Evolutionary conservation across 768 basidiomycete species (phyloP).

Genomic region (Lentinus brumalis): DNA sequence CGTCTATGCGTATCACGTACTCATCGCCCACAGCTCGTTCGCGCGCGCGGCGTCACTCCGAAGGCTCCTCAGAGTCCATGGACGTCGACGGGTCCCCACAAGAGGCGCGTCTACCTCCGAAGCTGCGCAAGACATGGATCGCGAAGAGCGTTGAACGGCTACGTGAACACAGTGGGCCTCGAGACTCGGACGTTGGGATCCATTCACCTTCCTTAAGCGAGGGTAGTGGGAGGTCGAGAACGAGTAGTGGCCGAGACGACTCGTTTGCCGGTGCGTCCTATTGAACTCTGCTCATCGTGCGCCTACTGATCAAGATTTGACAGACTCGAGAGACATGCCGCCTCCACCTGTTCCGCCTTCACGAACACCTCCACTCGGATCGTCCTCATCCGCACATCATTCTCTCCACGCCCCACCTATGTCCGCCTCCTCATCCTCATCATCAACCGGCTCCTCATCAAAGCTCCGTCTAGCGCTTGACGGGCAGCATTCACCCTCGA

Average conservation of each 20-base stretch:
- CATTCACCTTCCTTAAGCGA: background rate
- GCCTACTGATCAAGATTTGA: background rate
- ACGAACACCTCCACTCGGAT: slow-evolving; percentile 40
- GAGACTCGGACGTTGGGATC: background rate
- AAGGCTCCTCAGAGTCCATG: slow-evolving; percentile 3
- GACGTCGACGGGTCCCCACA: slow-evolving; percentile 18
- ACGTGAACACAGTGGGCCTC: slow-evolving; percentile 26
- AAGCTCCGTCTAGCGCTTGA: background rate
- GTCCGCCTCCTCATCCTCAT: background rate
- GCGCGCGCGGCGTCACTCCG: slow-evolving; percentile 1
- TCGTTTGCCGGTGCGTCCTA: slow-evolving; percentile 15
- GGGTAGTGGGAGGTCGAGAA: background rate
- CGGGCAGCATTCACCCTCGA: slow-evolving; percentile 42
- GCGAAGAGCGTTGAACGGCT: slow-evolving; percentile 25
- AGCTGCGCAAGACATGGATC: slow-evolving; percentile 57
- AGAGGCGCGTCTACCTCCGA: slow-evolving; percentile 54
- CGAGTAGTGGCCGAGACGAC: slow-evolving; percentile 1
- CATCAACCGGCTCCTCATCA: background rate
- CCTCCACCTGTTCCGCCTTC: slow-evolving; percentile 53
- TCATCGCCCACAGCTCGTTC: background rate
- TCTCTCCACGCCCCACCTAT: slow-evolving; percentile 15
- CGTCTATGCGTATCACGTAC: background rate
- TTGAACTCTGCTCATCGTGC: background rate
- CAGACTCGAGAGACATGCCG: slow-evolving; percentile 49
- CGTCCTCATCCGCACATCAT: slow-evolving; percentile 20